Evolutionary conservation across 2,329 filamentous ascomycete species (phyloP), one percentile per base, ranked within the genome.

Genomic region (Diaporthe humulicola): DNA sequence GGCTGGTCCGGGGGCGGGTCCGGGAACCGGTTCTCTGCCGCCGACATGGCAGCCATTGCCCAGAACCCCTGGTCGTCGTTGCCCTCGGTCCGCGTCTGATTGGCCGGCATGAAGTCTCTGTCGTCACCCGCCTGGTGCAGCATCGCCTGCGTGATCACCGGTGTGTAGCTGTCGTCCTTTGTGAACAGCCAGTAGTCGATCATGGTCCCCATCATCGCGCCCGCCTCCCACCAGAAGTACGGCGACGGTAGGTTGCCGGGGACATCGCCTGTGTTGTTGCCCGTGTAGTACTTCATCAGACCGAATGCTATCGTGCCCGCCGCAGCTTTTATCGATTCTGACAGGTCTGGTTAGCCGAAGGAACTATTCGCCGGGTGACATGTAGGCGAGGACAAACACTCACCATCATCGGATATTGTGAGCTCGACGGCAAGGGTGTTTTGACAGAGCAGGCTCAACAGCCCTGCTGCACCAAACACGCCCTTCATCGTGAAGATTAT

Each of bases 51-150:
- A 1, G 94, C 91, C 86, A 97, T 89, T n/a, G 90, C 94, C 95
- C 95, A 97, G 84, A 97, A 96, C 8, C 93, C 92, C 82, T 95
- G 93, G 79, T 95, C 93, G 77, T 95, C 93, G 83, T 94, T 95
- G 77, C 93, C 93, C 76, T 89, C 83, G 2, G 88, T 88, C 64
- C 85, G 83, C 9, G 90, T 91, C 82, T 92, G 91, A 82, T 93
- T 93, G n/a, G 82, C 80, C 4, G 93, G 93, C 91, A 93, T 92
- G 81, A 88, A 93, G 80, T 93, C 90, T 17, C 82, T 79, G 76
- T 90, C 87, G n/a, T 87, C 83, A 52, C 91, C 90, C 45, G 86
- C 87, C 81, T 94, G 92, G 79, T 91, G 90, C 10, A 90, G 79
- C 78, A 94, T 80, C 2, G 88, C 92, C 79, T 93, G 86, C 25